A percentile compares a stretch with the other conserved stretches of the same genome.
Evolutionary conservation across 768 basidiomycete species (phyloP).

Genomic region (Tephrocybe sp.): DNA sequence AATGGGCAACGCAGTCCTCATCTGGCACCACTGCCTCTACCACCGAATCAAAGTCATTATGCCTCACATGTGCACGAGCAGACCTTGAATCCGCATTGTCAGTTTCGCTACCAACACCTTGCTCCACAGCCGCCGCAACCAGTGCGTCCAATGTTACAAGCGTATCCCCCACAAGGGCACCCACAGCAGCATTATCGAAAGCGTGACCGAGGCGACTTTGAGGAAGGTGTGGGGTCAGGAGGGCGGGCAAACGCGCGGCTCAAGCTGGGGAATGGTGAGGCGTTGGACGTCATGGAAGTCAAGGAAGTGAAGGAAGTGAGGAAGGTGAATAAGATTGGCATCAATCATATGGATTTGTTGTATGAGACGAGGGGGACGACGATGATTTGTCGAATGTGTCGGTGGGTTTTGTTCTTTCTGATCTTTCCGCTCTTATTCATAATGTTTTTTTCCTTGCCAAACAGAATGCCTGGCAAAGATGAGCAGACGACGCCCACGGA

Average conservation of each 20-base stretch:
- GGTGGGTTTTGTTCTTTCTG: constrained; percentile 20
- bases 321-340: constrained; percentile 25
- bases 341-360: constrained; percentile 30
- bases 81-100: too few species aligned
- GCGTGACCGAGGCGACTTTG: neutral
- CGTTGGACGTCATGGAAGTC: neutral
- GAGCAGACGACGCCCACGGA: constrained; percentile 3
- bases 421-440: neutral
- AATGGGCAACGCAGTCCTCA: too few species aligned
- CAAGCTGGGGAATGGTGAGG: constrained; percentile 4
- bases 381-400: constrained; percentile 30
- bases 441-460: constrained; percentile 1
- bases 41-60: too few species aligned
- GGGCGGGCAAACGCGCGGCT: neutral
- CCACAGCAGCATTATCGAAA: neutral
- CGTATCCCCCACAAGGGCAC: too few species aligned
- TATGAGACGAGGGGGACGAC: constrained; percentile 23
- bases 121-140: too few species aligned
- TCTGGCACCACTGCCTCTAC: too few species aligned
- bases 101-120: too few species aligned
- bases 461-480: constrained; percentile 8
- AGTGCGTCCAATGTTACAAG: too few species aligned
- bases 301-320: neutral
- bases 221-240: neutral
- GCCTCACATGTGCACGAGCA: too few species aligned